These are phyloP conservation scores for Tuber calosporum DNA, from an alignment of 495 filamentous ascomycete species.

Conservation along the genomic window DNA sequence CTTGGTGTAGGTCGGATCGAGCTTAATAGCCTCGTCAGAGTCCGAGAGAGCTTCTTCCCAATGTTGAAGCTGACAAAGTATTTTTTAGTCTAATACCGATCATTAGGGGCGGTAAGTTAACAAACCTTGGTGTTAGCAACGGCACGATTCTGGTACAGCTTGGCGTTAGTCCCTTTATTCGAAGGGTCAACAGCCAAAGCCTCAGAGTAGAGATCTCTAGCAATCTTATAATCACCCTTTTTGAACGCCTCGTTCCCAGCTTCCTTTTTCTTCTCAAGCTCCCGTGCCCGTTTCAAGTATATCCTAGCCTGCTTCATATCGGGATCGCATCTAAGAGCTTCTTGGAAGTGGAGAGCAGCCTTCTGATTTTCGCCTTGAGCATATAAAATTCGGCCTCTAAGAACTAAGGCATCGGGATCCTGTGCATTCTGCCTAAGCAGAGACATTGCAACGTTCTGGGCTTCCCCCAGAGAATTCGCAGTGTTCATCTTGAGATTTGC, in stretches of 20 bases:
- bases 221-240: constrained; percentile 65
- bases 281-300: constrained; percentile 44
- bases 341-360: constrained; percentile 84
- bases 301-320: constrained; percentile 65
- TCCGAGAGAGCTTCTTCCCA: constrained; percentile 71
- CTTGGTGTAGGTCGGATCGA: constrained; percentile 81
- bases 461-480: constrained; percentile 78
- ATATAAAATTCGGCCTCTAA: constrained; percentile 81
- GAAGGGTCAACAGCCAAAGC: constrained; percentile 80
- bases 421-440: constrained; percentile 76
- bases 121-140: constrained; percentile 58
- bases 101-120: neutral
- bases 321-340: constrained; percentile 83
- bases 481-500: constrained; percentile 93
- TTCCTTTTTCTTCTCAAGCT: constrained; percentile 86
- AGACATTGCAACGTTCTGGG: constrained; percentile 82
- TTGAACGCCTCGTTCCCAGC: constrained; percentile 90
- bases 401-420: constrained; percentile 86
- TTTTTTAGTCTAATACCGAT: constrained; percentile 15
- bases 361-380: constrained; percentile 89
- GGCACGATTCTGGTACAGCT: constrained; percentile 87
- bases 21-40: constrained; percentile 74
- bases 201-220: constrained; percentile 73
- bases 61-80: constrained; percentile 59
- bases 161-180: constrained; percentile 90